A percentile compares a stretch with the other conserved stretches of the same genome.
These are phyloP conservation scores for Cytospora leucostoma DNA, from an alignment of 2,329 filamentous ascomycete species.

Conservation along the genomic window DNA sequence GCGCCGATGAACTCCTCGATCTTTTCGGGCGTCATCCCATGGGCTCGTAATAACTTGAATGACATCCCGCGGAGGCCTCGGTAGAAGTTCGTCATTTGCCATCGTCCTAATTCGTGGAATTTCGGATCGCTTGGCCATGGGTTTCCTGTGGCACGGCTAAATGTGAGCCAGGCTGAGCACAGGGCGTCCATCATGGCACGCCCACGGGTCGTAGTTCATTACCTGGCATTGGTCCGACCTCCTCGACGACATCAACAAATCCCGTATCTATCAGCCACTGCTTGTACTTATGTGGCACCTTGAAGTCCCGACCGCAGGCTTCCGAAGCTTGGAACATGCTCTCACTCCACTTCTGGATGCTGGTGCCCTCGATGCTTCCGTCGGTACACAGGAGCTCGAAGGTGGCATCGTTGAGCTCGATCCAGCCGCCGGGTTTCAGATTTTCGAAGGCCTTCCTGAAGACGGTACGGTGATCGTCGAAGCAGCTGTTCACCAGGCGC, in stretches of 20 bases:
- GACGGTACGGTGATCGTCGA: conserved; percentile 51
- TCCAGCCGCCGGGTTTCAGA: conserved; percentile 41
- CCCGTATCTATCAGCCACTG: conserved; percentile 34
- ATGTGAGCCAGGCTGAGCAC: conserved; percentile 9
- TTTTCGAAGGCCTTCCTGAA: conserved; percentile 47
- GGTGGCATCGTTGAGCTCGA: conserved; percentile 41
- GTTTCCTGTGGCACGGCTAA: conserved; percentile 34
- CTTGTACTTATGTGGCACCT: conserved; percentile 31
- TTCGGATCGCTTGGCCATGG: conserved; percentile 35
- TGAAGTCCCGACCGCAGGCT: conserved; percentile 28
- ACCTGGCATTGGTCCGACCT: conserved; percentile 26
- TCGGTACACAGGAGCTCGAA: conserved; percentile 37
- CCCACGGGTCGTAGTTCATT: neutral
- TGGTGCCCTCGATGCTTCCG: conserved; percentile 36
- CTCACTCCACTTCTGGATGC: conserved; percentile 37
- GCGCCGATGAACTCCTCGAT: conserved; percentile 32
- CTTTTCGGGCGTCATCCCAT: conserved; percentile 33
- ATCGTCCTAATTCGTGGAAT: conserved; percentile 34
- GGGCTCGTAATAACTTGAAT: conserved; percentile 32
- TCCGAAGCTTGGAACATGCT: conserved; percentile 29
- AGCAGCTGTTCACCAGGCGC: conserved; percentile 51
- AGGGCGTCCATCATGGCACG: neutral
- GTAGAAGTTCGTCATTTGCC: conserved; percentile 35
- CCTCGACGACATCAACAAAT: conserved; percentile 36
- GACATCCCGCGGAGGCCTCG: conserved; percentile 34